Conservation (phyloP, 176 grass and related monocot species). For the Tillandsia leiboldiana region DNA sequence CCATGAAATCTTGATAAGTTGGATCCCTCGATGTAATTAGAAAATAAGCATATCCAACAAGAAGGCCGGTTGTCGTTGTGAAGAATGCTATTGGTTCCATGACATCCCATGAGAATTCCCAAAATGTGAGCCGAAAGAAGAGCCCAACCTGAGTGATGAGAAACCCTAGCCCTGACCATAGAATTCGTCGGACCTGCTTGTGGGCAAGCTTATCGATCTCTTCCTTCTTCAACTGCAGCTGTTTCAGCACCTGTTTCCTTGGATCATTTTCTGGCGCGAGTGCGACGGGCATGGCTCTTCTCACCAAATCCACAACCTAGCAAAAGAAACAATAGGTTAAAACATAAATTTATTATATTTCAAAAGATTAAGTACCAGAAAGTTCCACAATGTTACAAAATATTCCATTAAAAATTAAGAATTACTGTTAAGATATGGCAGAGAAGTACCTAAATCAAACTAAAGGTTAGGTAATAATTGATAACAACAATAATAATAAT, state of each 20-base stretch:
- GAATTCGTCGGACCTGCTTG: constrained; percentile 54
- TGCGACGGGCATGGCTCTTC: constrained; percentile 45
- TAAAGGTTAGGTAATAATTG: too few relatives aligned
- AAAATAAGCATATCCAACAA: constrained; percentile 49
- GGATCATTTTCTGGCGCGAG: constrained; percentile 26
- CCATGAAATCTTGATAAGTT: constrained; percentile 42
- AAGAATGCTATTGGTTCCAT: constrained; percentile 60
- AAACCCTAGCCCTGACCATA: constrained; percentile 54
- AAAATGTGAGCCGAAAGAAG: constrained; percentile 61
- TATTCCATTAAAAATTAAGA: too few relatives aligned
- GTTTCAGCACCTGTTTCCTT: constrained; percentile 31
- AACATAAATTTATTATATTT: neutral
- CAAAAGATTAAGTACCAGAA: too few relatives aligned
- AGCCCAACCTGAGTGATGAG: constrained; percentile 31
- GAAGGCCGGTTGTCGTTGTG: constrained; percentile 32
- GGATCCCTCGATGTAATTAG: constrained; percentile 61
- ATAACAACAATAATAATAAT: too few relatives aligned
- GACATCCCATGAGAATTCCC: constrained; percentile 62
- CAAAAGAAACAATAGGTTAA: neutral
- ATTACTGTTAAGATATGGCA: too few relatives aligned
- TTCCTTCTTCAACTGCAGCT: constrained; percentile 51
- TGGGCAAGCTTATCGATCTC: constrained; percentile 45
- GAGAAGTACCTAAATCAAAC: too few relatives aligned
- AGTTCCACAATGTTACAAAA: too few relatives aligned
- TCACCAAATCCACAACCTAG: constrained; percentile 56